A percentile compares a stretch with the other conserved stretches of the same genome.
Conservation (phyloP, 441 rosid genomes). For the Macaranga tanarius region DNA sequence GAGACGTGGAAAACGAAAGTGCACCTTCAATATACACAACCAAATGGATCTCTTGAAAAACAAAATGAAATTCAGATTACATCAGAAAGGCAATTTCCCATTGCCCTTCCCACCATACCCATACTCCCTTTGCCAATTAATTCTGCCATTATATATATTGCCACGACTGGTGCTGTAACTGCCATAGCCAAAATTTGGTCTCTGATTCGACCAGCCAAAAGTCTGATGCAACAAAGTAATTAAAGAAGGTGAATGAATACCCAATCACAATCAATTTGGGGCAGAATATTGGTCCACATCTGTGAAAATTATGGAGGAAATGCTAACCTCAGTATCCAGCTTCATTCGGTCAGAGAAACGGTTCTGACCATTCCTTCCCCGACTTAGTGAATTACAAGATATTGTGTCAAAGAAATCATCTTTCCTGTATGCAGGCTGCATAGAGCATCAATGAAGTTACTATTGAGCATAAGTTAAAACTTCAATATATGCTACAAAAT, state of each 20-base stretch:
- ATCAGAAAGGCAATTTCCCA: constrained; percentile 22
- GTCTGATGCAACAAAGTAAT: constrained; percentile 31
- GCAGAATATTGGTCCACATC: neutral
- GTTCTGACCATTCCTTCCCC: constrained; percentile 40
- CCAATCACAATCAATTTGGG: neutral
- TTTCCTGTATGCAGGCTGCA: constrained; percentile 64
- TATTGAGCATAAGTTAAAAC: neutral
- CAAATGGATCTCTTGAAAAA: neutral
- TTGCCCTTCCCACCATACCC: constrained; percentile 35
- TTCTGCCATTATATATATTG: constrained; percentile 22
- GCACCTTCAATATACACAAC: neutral
- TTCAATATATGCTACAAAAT: neutral
- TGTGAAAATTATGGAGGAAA: neutral
- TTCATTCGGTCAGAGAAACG: constrained; percentile 37
- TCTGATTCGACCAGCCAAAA: constrained; percentile 32
- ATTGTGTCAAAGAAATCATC: constrained; percentile 66
- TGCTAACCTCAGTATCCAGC: constrained; percentile 43
- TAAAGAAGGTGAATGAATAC: constrained; percentile 5
- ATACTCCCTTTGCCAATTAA: constrained; percentile 34
- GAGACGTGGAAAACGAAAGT: neutral
- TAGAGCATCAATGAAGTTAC: constrained; percentile 18
- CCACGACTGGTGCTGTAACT: constrained; percentile 28
- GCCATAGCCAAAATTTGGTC: constrained; percentile 27
- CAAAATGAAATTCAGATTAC: neutral
- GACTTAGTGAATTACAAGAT: constrained; percentile 45